Base-by-base conservation (phyloP, 2,329 filamentous ascomycete genomes). In the Phialocephala sp. region DNA sequence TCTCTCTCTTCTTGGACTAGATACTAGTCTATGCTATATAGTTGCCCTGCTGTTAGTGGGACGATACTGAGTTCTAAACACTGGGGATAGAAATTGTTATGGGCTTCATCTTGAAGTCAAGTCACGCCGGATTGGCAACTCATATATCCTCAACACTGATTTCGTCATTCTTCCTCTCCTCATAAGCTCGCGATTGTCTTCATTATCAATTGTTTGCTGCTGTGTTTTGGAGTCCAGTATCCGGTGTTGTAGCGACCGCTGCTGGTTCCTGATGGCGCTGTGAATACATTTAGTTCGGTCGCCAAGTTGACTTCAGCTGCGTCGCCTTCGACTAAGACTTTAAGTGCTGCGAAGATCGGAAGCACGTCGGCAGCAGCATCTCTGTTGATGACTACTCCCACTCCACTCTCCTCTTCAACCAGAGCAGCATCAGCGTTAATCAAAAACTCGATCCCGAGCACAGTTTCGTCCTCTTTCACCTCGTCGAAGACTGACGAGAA, bases 171-270 rank as follows among this genome's bases (percentile, higher is more conserved):
- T 27, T 58, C 35, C 43, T 50, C 6, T 35, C 12, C n/a, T 35
- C 50, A 20, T 63, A 24, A 24, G 36, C 56, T 63, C 27, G 55
- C 18, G 9, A 8, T 18, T 37, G 20, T 62, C 35, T 22, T 43
- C 15, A 11, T 57, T 62, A n/a, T 20, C 37, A 15, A 11, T 63
- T 27, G 32, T 59, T 27, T 32, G 43, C 77, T 8, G 71, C 73
- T 54, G 70, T 73, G 18, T 66, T 78, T 47, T 79, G 77, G 77
- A 68, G 35, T 24, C 54, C 60, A 0, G 60, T 37, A 11, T 58
- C 54, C 0, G 41, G 39, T 36, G 60, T 54, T 11, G 60, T 62
- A 18, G 52, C 15, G 22, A 37, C 12, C 36, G 9, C 52, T 4
- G 36, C 52, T 20, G 50, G 22, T 45, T 54, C 59, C 8, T 2